Evolutionary conservation across 2,329 filamentous ascomycete species (phyloP), one percentile per base, ranked within the genome.

Genomic region (Ilyonectria mors-panacis): DNA sequence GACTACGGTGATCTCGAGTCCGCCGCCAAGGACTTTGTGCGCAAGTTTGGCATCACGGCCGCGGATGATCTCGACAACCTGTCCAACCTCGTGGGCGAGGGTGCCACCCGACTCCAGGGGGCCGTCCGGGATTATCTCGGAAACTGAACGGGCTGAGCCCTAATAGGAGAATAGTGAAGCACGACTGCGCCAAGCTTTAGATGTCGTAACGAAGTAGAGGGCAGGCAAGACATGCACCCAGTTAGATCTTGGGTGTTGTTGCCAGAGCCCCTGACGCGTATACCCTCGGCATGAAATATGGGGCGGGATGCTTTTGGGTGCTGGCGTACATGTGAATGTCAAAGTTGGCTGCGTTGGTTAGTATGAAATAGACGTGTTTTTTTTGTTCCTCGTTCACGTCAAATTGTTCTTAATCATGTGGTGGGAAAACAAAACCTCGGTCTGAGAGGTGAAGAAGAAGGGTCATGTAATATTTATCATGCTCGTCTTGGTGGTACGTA

Each of bases 51-150:
- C 56, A 93, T 98, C 74, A 98, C 95, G 4, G 95, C 96, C 26
- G 95, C 94, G 63, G 96, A 99, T 78, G 96, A 99, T 81, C 83
- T 99, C 63, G 96, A 99, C 81, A 97, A 97, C 81, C 81, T 98
- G 74, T 92, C 91, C 26, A 90, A 91, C 73, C 87, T 94, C 70
- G 84, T 98, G 5, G 96, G 95, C 33, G 94, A 98, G 76, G 95
- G 94, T 47, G 94, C 94, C 15, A 89, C 87, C 53, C 92, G 91
- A 81, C 85, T 98, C 78, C 94, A 98, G 84, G 94, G 93, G 78
- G 86, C 89, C 54, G 90, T 92, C 74, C 85, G 89, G 71, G 86
- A 85, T 74, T 92, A 92, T 78, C 83, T 92, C 63, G 87, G 88
- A 74, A 88, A 85, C 81, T 91, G 83, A 81, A 57, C 21, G 39